Conservation (phyloP, 768 basidiomycete species). For the Mrakia frigida region DNA sequence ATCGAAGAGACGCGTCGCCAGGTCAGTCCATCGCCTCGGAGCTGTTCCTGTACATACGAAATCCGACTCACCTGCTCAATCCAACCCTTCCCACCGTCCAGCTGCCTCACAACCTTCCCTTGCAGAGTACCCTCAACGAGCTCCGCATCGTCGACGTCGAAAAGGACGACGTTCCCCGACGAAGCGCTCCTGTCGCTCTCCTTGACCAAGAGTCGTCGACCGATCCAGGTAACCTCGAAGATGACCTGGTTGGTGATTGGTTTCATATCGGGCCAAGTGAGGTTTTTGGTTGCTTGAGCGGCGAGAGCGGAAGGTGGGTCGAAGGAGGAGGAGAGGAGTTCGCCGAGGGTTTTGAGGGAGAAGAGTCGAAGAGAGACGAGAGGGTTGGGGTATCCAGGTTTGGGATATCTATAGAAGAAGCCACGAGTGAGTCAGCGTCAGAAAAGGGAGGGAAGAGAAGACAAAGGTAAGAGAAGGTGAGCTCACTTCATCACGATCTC, state of each 20-base stretch:
- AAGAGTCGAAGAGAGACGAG: conserved; percentile 77
- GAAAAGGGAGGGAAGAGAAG: background rate
- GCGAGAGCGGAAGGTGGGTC: conserved; percentile 38
- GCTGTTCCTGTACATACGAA: background rate
- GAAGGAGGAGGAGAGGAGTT: conserved; percentile 21
- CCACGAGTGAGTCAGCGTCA: background rate
- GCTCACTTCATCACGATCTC: conserved; percentile 45
- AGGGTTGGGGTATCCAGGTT: conserved; percentile 59
- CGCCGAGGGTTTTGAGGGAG: conserved; percentile 58
- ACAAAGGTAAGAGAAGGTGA: background rate
- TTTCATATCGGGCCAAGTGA: conserved; percentile 59
- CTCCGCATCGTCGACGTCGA: conserved; percentile 50
- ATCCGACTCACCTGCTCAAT: conserved; percentile 67
- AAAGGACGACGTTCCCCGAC: conserved; percentile 71
- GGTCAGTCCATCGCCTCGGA: background rate
- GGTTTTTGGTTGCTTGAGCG: conserved; percentile 50
- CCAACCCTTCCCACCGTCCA: conserved; percentile 90
- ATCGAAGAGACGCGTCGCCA: background rate
- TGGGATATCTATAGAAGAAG: conserved; percentile 42
- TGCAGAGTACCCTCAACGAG: conserved; percentile 45
- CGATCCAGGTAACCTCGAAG: conserved; percentile 82
- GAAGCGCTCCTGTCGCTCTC: conserved; percentile 81
- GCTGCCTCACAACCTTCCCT: conserved; percentile 60
- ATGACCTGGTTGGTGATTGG: conserved; percentile 63
- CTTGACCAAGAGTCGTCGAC: conserved; percentile 56